A percentile compares a stretch with the other conserved stretches of the same genome.
phyloP scores from a whole-genome alignment of 78 protist genomes.

The Pigoraptor vietnamica region DNA sequence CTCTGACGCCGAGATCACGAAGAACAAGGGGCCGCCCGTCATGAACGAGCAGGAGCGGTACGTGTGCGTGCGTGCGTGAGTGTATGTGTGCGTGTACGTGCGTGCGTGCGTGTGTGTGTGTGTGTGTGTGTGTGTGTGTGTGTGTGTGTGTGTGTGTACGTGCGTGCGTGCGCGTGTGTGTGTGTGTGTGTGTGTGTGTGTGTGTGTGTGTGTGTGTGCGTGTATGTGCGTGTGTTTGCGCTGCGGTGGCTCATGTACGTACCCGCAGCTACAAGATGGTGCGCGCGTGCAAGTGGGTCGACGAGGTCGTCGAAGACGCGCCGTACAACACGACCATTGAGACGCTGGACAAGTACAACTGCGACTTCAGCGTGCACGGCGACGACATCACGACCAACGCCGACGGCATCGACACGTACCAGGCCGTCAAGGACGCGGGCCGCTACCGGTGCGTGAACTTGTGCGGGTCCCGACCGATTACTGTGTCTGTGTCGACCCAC shows the following conservation, averaged over 20 bases:
- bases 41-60: slow-evolving; percentile 85
- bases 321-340: slow-evolving; percentile 69
- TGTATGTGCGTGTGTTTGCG: too few species aligned
- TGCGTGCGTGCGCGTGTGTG: background rate
- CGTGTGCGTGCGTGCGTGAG: background rate
- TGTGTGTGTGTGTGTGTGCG: slow-evolving; percentile 5
- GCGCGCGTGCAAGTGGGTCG: slow-evolving; percentile 86
- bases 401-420: slow-evolving; percentile 80
- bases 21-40: slow-evolving; percentile 88
- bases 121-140: background rate
- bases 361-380: slow-evolving; percentile 73
- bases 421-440: slow-evolving; percentile 69
- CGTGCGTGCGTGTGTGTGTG: slow-evolving; percentile 2
- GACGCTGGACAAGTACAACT: slow-evolving; percentile 37
- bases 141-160: too few species aligned
- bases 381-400: slow-evolving; percentile 56
- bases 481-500: background rate
- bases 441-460: slow-evolving; percentile 26
- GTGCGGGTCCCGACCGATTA: background rate
- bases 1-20: slow-evolving; percentile 54
- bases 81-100: background rate
- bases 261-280: slow-evolving; percentile 21
- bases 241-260: too few species aligned
- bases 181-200: background rate
- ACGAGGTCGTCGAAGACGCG: slow-evolving; percentile 26